These are phyloP conservation scores for Anethum foeniculum DNA, from an alignment of 140 eudicot genomes.

Conservation along the genomic window DNA sequence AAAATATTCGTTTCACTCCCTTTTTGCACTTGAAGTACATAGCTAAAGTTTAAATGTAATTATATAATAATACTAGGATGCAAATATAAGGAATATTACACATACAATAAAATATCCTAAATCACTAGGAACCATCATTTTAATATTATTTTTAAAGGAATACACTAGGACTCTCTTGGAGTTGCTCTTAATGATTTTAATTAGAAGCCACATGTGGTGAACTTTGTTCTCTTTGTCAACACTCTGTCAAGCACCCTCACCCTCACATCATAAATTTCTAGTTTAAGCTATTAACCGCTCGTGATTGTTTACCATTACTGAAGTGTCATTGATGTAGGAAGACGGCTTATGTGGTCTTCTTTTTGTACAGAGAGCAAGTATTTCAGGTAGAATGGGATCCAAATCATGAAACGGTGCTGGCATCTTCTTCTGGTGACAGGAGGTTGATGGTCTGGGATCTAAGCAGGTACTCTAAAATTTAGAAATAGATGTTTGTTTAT, in stretches of 20 bases:
- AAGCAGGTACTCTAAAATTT: slow-evolving; percentile 55
- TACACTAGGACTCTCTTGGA: too few species aligned
- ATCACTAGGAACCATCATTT: too few species aligned
- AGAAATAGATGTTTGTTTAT: neutral
- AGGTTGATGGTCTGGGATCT: slow-evolving; percentile 99
- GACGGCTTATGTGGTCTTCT: slow-evolving; percentile 5
- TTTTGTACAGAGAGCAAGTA: slow-evolving; percentile 63
- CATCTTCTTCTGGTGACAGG: slow-evolving; percentile 54
- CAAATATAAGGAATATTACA: too few species aligned
- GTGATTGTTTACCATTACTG: neutral
- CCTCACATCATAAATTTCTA: neutral
- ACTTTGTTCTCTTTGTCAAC: neutral
- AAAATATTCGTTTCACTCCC: too few species aligned
- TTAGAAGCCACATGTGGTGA: neutral
- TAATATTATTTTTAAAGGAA: too few species aligned
- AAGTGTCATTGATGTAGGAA: slow-evolving; percentile 2
- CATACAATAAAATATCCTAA: too few species aligned
- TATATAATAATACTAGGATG: too few species aligned
- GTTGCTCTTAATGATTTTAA: neutral
- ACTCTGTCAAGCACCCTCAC: neutral
- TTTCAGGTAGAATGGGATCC: slow-evolving; percentile 99
- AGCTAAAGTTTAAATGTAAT: too few species aligned
- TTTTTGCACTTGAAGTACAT: too few species aligned
- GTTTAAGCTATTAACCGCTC: neutral
- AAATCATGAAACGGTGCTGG: slow-evolving; percentile 81